Conservation (phyloP, 306 rosid species). For the Ochetophila trinervis region DNA sequence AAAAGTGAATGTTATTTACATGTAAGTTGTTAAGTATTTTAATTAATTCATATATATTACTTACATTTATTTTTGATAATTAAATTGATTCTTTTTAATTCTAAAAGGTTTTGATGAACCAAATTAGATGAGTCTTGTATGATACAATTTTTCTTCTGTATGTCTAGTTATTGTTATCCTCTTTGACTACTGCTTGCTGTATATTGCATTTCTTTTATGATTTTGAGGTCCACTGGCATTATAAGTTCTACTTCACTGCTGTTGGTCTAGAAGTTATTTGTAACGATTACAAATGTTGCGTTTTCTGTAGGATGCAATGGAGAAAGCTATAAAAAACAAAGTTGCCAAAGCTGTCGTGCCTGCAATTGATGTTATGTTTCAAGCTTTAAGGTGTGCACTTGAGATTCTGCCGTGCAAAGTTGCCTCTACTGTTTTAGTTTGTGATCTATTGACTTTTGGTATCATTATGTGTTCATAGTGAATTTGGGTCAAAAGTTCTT, state of each 20-base stretch:
- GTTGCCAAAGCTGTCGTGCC: conserved; percentile 99
- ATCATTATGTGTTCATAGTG: conserved; percentile 45
- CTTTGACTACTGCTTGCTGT: too few relatives aligned
- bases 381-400: conserved; percentile 73
- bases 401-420: conserved; percentile 23
- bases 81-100: too few relatives aligned
- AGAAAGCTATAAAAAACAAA: conserved; percentile 93
- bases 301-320: conserved; percentile 90
- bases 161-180: too few relatives aligned
- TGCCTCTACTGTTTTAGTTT: conserved; percentile 4
- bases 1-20: too few relatives aligned
- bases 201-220: background rate
- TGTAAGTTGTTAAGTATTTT: too few relatives aligned
- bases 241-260: background rate
- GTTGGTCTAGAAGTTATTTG: background rate
- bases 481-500: conserved; percentile 83
- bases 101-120: too few relatives aligned
- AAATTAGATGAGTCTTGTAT: too few relatives aligned
- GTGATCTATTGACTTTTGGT: conserved; percentile 8
- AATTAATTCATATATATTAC: too few relatives aligned
- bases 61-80: too few relatives aligned
- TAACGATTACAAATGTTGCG: conserved; percentile 26
- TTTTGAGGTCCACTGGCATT: background rate
- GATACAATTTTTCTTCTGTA: too few relatives aligned
- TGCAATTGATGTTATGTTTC: conserved; percentile 99